phyloP scores from a whole-genome alignment of 2,329 filamentous ascomycete genomes.

The Aspergillus sp. region DNA sequence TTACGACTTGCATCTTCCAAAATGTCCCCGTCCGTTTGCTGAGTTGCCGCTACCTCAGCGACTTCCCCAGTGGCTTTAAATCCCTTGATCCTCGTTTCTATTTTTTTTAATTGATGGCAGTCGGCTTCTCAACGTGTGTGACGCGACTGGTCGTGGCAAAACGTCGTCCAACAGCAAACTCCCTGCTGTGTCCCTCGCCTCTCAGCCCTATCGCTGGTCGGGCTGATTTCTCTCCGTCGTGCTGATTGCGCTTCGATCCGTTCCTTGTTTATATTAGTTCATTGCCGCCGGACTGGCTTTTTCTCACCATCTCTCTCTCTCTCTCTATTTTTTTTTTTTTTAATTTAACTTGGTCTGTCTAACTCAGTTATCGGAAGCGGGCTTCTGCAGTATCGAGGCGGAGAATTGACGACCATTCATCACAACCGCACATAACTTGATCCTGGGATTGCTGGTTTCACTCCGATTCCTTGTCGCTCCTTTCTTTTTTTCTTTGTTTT shows the following conservation, averaged over 20 bases:
- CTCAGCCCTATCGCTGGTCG: neutral
- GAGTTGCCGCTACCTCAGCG: neutral
- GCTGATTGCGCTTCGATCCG: conserved; percentile 11
- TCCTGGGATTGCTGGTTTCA: neutral
- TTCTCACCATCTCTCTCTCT: too few relatives aligned
- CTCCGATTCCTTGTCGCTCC: neutral
- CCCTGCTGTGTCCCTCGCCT: neutral
- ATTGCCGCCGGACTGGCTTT: neutral
- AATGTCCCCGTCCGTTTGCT: too few relatives aligned
- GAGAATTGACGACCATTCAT: conserved; percentile 5
- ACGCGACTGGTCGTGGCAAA: neutral
- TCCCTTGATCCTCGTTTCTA: neutral
- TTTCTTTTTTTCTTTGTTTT: neutral
- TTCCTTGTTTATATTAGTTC: conserved; percentile 6
- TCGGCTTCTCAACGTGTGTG: neutral
- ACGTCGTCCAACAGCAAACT: neutral
- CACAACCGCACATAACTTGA: neutral
- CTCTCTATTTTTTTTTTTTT: conserved; percentile 4
- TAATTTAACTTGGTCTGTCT: neutral
- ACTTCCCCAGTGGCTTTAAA: neutral
- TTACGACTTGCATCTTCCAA: too few relatives aligned
- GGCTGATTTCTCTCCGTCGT: conserved; percentile 4
- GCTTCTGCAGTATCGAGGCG: too few relatives aligned
- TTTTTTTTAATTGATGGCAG: neutral
- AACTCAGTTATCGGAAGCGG: neutral